Percentiles rank a stretch among this genome's conserved stretches.
phyloP scores from a whole-genome alignment of 345 rosid species.

The Syzygium grande region DNA sequence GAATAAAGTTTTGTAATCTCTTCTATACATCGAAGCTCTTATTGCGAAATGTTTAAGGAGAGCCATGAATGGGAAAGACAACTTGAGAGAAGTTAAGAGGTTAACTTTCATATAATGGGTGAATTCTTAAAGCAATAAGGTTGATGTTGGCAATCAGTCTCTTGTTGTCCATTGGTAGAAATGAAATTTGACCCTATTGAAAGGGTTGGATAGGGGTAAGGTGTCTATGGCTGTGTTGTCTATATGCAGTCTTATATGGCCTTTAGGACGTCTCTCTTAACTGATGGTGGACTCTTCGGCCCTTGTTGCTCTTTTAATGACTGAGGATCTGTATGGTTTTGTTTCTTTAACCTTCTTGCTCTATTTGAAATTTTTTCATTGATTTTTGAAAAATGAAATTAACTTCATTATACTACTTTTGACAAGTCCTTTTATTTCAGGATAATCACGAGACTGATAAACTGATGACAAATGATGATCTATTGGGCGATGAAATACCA shows the following conservation, averaged over 20 bases:
- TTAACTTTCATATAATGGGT: not conserved
- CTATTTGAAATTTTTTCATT: not conserved
- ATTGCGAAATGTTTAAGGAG: not conserved
- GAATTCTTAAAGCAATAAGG: not conserved
- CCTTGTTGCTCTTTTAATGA: not conserved
- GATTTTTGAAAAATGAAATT: not conserved
- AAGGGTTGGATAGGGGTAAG: not conserved
- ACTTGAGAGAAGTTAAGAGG: not conserved
- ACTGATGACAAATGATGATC: conserved; percentile 84
- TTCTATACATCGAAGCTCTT: not conserved
- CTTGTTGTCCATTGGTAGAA: not conserved
- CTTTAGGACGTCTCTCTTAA: not conserved
- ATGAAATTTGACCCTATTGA: not conserved
- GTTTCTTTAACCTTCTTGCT: not conserved
- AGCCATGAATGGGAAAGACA: not conserved
- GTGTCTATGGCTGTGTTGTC: not conserved
- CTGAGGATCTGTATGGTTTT: not conserved
- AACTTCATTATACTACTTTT: not conserved
- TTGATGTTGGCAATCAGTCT: not conserved
- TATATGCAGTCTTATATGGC: not conserved
- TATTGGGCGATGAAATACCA: conserved; percentile 96
- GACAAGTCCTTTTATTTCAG: conserved; percentile 23
- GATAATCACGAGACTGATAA: conserved; percentile 47
- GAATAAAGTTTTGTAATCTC: not conserved
- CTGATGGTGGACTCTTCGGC: not conserved